Conservation (phyloP, 2,329 filamentous ascomycete genomes). For the Byssoonygena ceratinophila region DNA sequence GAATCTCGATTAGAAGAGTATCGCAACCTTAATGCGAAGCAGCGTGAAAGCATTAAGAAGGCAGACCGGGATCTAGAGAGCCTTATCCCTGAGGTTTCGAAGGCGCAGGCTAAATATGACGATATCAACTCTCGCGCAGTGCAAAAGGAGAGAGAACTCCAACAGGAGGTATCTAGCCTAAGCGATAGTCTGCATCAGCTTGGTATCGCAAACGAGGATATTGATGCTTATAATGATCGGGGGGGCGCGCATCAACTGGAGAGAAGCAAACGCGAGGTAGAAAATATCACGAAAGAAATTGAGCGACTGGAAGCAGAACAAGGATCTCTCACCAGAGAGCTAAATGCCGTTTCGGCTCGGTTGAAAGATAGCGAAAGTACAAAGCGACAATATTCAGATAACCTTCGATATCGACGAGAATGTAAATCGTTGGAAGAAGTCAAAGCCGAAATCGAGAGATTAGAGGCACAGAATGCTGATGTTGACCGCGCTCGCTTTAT, state of each 20-base stretch:
- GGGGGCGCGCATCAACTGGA: constrained; percentile 64
- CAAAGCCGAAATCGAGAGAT: constrained; percentile 56
- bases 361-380: constrained; percentile 69
- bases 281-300: constrained; percentile 56
- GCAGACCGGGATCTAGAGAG: constrained; percentile 62
- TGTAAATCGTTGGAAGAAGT: constrained; percentile 58
- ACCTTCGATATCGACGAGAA: constrained; percentile 73
- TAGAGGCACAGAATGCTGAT: constrained; percentile 69
- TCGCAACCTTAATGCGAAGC: constrained; percentile 55
- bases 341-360: constrained; percentile 68
- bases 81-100: constrained; percentile 64
- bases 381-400: constrained; percentile 79
- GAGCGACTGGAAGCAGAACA: constrained; percentile 57
- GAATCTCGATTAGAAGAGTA: constrained; percentile 61
- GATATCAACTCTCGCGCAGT: constrained; percentile 63
- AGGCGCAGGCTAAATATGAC: constrained; percentile 65
- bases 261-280: constrained; percentile 58
- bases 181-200: constrained; percentile 68
- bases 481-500: constrained; percentile 69
- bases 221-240: constrained; percentile 65
- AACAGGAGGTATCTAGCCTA: constrained; percentile 59
- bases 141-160: constrained; percentile 59
- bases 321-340: constrained; percentile 53
- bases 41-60: constrained; percentile 58
- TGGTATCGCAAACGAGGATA: constrained; percentile 62